Base-by-base conservation (phyloP, 1,284 basidiomycete genomes). In the Melampsora americana region DNA sequence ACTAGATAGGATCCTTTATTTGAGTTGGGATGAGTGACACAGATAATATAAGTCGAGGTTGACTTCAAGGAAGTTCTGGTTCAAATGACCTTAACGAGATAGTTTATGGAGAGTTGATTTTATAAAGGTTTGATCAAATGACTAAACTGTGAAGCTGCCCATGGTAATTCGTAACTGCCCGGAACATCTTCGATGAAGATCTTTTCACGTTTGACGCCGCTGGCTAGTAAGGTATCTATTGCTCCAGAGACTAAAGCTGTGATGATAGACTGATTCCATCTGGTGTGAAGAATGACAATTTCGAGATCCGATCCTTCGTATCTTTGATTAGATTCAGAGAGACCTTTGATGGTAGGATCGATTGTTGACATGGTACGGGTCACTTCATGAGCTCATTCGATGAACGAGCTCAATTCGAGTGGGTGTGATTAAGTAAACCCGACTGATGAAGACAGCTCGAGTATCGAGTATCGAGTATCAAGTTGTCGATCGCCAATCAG, bases 251-350 rank as follows among this genome's bases (percentile, higher is more conserved):
- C 50, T 12, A 75, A 42, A 28, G 66, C 59, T 20, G 56, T 28
- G 28, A 75, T 62, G 30, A 75, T 75, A 16, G 35, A 32, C n/a
- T 67, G 53, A 32, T 75, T 75, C 72, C 72, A 75, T 44, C 66
- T 44, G 14, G 65, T 62, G 35, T 75, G 72, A n/a, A 75, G 39
- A 39, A 75, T 75, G 9, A 75, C 18, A 5, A 75, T 68, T 53
- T 18, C 23, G 50, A 53, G 50, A 23, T 53, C 50, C 14, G 50
- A 4, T 18, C 50, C 50, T 5, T 53, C 50, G 50, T 20, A 53
- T 18, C 12, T 18, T 53, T 53, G 18, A 18, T 53, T 18, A 53
- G 50, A 18, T 3, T 53, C 50, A 4, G 50, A 20, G 50, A 53
- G 50, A 53, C 50, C 50, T 53, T 53, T 53, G 50, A 53, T 53